These are phyloP conservation scores for Globisporangium iwayamae DNA, from an alignment of 352 stramenopile species.

Conservation along the genomic window DNA sequence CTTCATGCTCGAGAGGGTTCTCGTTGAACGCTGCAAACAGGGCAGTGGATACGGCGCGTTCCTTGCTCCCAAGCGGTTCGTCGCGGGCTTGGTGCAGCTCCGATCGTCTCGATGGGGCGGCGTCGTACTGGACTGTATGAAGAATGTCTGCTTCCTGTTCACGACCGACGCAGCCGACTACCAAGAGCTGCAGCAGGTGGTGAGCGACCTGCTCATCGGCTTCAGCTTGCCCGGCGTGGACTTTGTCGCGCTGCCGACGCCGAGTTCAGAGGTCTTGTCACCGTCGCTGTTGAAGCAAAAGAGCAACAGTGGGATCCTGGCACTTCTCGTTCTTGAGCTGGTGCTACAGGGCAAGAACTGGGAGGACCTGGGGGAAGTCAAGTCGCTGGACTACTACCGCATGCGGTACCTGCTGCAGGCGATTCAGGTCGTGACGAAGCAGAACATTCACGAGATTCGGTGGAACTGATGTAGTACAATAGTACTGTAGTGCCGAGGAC, in stretches of 20 bases:
- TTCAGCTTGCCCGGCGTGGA: not conserved
- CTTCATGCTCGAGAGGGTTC: conserved; percentile 3
- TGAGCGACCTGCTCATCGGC: not conserved
- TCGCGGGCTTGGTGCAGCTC: conserved; percentile 5
- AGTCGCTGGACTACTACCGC: conserved; percentile 4
- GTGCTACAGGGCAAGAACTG: conserved; percentile 5
- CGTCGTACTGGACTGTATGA: conserved; percentile 2
- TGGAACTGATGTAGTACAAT: not conserved
- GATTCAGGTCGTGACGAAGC: not conserved
- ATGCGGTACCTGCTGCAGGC: not conserved
- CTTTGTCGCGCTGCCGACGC: not conserved
- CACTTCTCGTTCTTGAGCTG: conserved; percentile 14
- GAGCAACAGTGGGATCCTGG: conserved; percentile 10
- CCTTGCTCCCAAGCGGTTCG: not conserved
- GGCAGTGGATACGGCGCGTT: conserved; percentile 12
- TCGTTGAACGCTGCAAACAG: not conserved
- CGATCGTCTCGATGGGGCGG: conserved; percentile 7
- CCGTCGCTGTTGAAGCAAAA: not conserved
- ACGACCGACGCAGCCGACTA: not conserved
- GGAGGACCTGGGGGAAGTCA: not conserved
- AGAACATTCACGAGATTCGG: not conserved
- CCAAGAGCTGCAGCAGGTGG: not conserved
- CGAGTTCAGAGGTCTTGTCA: not conserved
- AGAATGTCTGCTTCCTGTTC: conserved; percentile 7
- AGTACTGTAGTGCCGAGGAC: not conserved